Base-by-base conservation (phyloP, 208 protist genomes). In the Acanthamoeba divionensis region DNA sequence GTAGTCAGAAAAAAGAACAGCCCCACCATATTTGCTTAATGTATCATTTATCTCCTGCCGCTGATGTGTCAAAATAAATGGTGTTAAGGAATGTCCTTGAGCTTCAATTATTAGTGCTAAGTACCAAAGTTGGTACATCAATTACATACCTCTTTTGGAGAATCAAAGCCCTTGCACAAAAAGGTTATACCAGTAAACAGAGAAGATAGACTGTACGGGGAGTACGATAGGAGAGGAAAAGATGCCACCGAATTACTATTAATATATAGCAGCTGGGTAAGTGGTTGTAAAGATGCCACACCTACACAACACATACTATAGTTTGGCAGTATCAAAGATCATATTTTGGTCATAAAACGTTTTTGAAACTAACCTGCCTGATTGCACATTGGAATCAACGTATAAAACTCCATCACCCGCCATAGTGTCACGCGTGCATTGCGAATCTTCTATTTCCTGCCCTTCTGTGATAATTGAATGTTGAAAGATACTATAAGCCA, bases 341-440 rank as follows among this genome's bases (percentile, higher is more conserved):
- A 24, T 29, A 63, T 24, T 63, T 31, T 1, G 21, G 54, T 7
- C 54, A 62, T 62, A 29, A 4, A 29, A 29, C 54, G 3, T 15
- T 57, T 57, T n/a, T 62, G 26, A n/a, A n/a, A n/a, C n/a, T 7
- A 62, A 29, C n/a, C 54, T 44, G 29, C 24, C 15, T 44, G 13
- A 29, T 1, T 10, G 7, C n/a, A 73, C 65, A 33, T 73, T 45
- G 45, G 45, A 79, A 79, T 13, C 69, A n/a, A 79, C 69, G 2
- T 79, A 50, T 3, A 79, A 50, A 26, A 79, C 69, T 9, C 69
- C 69, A 21, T 79, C 69, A 50, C 69, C 38, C 9, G 69, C 69
- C 69, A 79, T 79, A 15, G 69, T 79, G 69, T 79, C 69, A 3
- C 69, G 36, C 21, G 69, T 60, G 24, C 69, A 79, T 50, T 60